phyloP scores from a whole-genome alignment of 2,329 filamentous ascomycete genomes.

The Aspergillus oerlinghausenensis region DNA sequence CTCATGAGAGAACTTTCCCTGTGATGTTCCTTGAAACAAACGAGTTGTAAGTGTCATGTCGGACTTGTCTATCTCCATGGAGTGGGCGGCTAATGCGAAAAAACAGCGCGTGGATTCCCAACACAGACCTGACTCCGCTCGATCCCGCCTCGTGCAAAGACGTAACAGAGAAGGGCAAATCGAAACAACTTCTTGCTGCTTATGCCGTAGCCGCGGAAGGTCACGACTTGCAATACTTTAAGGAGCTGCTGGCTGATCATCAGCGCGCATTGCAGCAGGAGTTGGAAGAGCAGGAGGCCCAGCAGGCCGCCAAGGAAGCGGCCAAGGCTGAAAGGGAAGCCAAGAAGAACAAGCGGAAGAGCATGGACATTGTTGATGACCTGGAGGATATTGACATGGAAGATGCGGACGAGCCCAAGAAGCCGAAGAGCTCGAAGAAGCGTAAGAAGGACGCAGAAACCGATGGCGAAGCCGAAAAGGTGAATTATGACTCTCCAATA shows the following conservation, averaged over 20 bases:
- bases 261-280: constrained; percentile 53
- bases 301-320: constrained; percentile 52
- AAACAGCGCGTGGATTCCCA: constrained; percentile 80
- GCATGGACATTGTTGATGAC: constrained; percentile 48
- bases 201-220: constrained; percentile 75
- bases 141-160: constrained; percentile 67
- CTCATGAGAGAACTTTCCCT: constrained; percentile 78
- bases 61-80: constrained; percentile 1
- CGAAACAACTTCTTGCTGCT: constrained; percentile 74
- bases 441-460: constrained; percentile 68
- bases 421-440: constrained; percentile 63
- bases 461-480: constrained; percentile 68
- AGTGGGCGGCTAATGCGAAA: constrained; percentile 9
- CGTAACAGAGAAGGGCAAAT: constrained; percentile 65
- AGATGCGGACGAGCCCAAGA: constrained; percentile 46
- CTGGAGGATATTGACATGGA: constrained; percentile 53
- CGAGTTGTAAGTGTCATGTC: constrained; percentile 74
- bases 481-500: constrained; percentile 32
- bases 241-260: constrained; percentile 64
- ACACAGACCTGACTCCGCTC: constrained; percentile 74
- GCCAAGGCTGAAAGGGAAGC: constrained; percentile 52
- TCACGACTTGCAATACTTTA: constrained; percentile 76
- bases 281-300: constrained; percentile 62
- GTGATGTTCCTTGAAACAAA: constrained; percentile 95
- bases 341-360: constrained; percentile 47